Evolutionary conservation across 2,329 filamentous ascomycete species (phyloP).

Genomic region (Cladophialophora psammophila): DNA sequence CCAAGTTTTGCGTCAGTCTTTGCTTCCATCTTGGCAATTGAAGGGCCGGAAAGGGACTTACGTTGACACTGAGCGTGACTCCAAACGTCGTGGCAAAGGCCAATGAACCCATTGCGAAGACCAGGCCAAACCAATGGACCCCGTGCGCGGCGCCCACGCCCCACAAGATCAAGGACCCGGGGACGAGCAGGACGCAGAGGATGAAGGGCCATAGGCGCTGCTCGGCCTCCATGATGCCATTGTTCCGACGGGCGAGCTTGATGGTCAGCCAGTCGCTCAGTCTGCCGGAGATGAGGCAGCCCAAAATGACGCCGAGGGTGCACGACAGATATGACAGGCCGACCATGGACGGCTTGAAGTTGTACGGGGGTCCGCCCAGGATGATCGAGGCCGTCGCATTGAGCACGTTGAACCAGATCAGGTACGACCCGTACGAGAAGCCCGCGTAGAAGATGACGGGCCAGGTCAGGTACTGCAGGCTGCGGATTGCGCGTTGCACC

Average conservation of each 20-base stretch:
- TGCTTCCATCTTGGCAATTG: too few relatives aligned
- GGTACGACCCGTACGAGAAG: slow-evolving; percentile 48
- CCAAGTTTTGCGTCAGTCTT: too few relatives aligned
- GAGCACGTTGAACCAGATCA: slow-evolving; percentile 54
- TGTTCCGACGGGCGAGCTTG: slow-evolving; percentile 38
- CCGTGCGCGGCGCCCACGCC: slow-evolving; percentile 59
- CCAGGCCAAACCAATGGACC: slow-evolving; percentile 58
- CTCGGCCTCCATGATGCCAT: slow-evolving; percentile 43
- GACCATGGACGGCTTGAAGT: slow-evolving; percentile 49
- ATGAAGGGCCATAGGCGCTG: slow-evolving; percentile 41
- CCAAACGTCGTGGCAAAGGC: slow-evolving; percentile 55
- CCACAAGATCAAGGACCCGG: slow-evolving; percentile 57
- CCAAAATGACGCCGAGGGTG: slow-evolving; percentile 33
- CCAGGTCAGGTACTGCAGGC: slow-evolving; percentile 40
- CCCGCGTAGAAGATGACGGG: slow-evolving; percentile 52
- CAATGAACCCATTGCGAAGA: slow-evolving; percentile 59
- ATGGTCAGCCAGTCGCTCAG: slow-evolving; percentile 42
- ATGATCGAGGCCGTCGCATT: slow-evolving; percentile 53
- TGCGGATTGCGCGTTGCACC: slow-evolving; percentile 25
- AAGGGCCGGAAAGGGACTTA: background rate
- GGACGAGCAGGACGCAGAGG: slow-evolving; percentile 52
- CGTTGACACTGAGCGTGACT: slow-evolving; percentile 51
- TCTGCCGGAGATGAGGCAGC: slow-evolving; percentile 35
- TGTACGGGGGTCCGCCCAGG: slow-evolving; percentile 47
- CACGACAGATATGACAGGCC: slow-evolving; percentile 49